Evolutionary conservation across 1,284 basidiomycete species (phyloP).

Genomic region (Cronartium quercuum): DNA sequence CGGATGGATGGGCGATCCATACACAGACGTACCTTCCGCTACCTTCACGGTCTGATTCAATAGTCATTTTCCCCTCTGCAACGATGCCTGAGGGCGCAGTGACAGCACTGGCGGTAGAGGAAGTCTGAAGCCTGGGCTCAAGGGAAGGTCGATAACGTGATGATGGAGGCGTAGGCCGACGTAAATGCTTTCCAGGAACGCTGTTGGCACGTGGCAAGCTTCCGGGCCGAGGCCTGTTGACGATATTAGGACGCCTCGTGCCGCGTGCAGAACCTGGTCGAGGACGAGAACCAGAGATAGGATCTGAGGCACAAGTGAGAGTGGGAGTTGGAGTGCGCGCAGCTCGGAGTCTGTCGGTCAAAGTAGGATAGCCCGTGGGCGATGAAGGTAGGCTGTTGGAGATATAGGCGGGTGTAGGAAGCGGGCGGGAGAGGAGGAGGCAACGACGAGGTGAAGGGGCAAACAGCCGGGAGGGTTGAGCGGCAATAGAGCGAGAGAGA

Average conservation of each 20-base stretch:
- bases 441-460: too few relatives aligned
- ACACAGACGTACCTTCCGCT: not conserved
- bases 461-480: too few relatives aligned
- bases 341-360: not conserved
- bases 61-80: not conserved
- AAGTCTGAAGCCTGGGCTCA: not conserved
- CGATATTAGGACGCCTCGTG: not conserved
- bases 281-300: not conserved
- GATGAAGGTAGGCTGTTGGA: not conserved
- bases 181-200: not conserved
- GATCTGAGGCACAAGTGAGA: not conserved
- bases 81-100: not conserved
- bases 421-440: too few relatives aligned
- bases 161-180: not conserved
- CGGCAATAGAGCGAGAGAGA: too few relatives aligned
- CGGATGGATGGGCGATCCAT: not conserved
- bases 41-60: not conserved
- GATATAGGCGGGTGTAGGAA: too few relatives aligned
- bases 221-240: not conserved
- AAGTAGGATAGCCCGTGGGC: not conserved
- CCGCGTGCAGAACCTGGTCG: not conserved
- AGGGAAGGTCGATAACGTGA: not conserved
- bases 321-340: not conserved
- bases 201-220: not conserved
- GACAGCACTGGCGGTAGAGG: not conserved